These are phyloP conservation scores for Hammondia hammondi DNA, from an alignment of 169 alveolate genomes.

Conservation along the genomic window DNA sequence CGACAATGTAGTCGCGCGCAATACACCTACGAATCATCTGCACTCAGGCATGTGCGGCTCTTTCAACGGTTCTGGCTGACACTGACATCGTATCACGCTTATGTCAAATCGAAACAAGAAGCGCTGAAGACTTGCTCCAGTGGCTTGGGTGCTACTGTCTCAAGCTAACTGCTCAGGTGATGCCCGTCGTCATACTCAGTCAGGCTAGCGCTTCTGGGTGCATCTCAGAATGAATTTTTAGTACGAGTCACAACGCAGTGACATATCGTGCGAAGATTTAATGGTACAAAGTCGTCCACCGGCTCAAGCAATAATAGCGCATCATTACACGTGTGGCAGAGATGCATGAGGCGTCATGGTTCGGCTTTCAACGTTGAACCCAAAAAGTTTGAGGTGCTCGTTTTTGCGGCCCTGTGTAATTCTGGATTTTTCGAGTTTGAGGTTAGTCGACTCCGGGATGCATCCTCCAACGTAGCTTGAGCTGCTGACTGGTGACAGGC, in stretches of 20 bases:
- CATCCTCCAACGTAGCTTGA: background rate
- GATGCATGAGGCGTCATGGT: background rate
- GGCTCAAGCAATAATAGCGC: background rate
- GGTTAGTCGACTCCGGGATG: background rate
- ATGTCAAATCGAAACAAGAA: background rate
- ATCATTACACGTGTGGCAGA: background rate
- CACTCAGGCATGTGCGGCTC: background rate
- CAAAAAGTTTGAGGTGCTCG: background rate
- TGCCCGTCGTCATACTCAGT: background rate
- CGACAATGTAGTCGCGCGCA: too few species aligned
- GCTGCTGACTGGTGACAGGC: background rate
- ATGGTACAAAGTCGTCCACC: background rate
- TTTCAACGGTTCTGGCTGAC: background rate
- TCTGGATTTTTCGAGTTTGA: background rate
- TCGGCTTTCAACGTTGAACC: background rate
- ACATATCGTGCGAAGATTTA: slow-evolving; percentile 45
- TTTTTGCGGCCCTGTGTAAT: background rate
- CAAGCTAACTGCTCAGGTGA: slow-evolving; percentile 61
- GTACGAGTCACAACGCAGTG: slow-evolving; percentile 60
- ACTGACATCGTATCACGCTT: background rate
- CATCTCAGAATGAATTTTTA: background rate
- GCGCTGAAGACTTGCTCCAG: slow-evolving; percentile 52
- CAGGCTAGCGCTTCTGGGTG: background rate
- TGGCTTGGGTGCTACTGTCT: slow-evolving; percentile 54
- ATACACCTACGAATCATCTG: background rate